Conservation (phyloP, 228 moss, liverwort and hornwort genomes). For the Sphagnum fallax region DNA sequence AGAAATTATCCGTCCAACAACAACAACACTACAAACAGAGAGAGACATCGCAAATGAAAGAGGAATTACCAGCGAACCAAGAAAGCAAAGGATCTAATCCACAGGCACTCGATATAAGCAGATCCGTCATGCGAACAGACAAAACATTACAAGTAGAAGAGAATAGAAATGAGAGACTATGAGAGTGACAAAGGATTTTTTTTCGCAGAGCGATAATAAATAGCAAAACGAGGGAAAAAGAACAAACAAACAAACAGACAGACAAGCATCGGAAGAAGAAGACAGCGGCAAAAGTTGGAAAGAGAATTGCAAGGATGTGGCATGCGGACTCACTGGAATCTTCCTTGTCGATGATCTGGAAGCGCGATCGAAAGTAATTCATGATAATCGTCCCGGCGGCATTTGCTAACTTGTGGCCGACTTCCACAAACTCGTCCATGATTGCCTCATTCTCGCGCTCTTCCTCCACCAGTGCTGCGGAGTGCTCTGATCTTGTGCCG, state of each 20-base stretch:
- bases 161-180: too few relatives aligned
- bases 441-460: conserved; percentile 11
- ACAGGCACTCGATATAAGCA: too few relatives aligned
- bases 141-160: too few relatives aligned
- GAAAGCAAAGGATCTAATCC: too few relatives aligned
- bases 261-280: neutral
- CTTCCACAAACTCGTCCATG: conserved; percentile 60
- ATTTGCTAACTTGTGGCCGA: conserved; percentile 75
- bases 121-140: too few relatives aligned
- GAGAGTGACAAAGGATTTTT: too few relatives aligned
- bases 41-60: too few relatives aligned
- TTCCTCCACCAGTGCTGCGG: conserved; percentile 15
- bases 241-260: too few relatives aligned
- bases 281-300: neutral
- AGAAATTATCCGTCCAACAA: too few relatives aligned
- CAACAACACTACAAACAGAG: too few relatives aligned
- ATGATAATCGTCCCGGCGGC: conserved; percentile 75
- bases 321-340: conserved; percentile 61
- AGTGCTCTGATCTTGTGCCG: conserved; percentile 9
- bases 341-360: conserved; percentile 82
- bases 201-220: too few relatives aligned
- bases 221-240: neutral
- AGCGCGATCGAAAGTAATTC: conserved; percentile 66
- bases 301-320: neutral
- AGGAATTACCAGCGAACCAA: too few relatives aligned